These are phyloP conservation scores for Tulasnella sp. DNA, from an alignment of 768 basidiomycete species.

Conservation along the genomic window DNA sequence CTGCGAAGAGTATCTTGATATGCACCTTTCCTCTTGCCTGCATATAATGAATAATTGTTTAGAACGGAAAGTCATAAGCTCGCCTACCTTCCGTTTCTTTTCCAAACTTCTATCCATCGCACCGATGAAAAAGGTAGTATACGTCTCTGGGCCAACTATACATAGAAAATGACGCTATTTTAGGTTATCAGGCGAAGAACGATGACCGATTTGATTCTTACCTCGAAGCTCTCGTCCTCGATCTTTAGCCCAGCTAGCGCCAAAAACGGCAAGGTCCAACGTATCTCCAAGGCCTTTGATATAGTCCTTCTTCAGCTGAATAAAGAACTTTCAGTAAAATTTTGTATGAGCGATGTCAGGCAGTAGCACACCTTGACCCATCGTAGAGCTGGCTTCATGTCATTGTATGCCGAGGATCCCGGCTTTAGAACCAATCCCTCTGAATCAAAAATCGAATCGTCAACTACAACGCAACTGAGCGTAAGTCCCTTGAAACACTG, in stretches of 20 bases:
- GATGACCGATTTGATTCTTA: too few relatives aligned
- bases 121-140: constrained; percentile 76
- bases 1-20: constrained; percentile 65
- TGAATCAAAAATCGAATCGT: constrained; percentile 17
- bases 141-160: constrained; percentile 56
- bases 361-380: constrained; percentile 61
- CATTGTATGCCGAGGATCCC: constrained; percentile 55
- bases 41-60: neutral
- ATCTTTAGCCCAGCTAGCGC: constrained; percentile 68
- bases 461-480: too few relatives aligned
- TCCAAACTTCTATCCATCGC: constrained; percentile 43
- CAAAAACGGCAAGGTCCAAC: constrained; percentile 67
- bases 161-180: neutral
- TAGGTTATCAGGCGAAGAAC: constrained; percentile 5
- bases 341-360: neutral
- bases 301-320: constrained; percentile 70
- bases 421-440: constrained; percentile 65
- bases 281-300: constrained; percentile 76
- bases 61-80: too few relatives aligned
- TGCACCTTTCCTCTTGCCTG: constrained; percentile 43
- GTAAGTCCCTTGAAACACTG: constrained; percentile 36
- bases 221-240: constrained; percentile 69
- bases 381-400: constrained; percentile 36
- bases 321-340: neutral
- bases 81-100: constrained; percentile 34